Percentiles rank a stretch among this genome's conserved stretches.
Evolutionary conservation across 768 basidiomycete species (phyloP).

Genomic region (Xerocomellus chrysenteron): DNA sequence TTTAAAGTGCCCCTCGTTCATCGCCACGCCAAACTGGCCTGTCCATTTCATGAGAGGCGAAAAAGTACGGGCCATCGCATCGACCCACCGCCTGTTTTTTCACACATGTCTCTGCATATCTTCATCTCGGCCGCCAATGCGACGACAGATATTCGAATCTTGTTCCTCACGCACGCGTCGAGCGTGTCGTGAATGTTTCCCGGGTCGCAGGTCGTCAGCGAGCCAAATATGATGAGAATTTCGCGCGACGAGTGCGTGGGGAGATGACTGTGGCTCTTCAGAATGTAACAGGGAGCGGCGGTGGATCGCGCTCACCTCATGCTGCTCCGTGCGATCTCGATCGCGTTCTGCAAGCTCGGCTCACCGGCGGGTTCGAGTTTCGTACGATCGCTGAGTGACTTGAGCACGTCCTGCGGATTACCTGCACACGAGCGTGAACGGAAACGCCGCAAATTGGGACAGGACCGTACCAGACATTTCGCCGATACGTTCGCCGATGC

Average conservation of each 20-base stretch:
- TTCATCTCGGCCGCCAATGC: constrained; percentile 98
- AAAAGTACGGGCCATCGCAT: not conserved
- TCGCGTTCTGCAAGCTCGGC: constrained; percentile 93
- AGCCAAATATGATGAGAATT: constrained; percentile 91
- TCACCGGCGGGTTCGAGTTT: constrained; percentile 90
- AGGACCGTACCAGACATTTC: constrained; percentile 81
- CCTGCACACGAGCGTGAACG: constrained; percentile 45
- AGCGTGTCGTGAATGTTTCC: constrained; percentile 95
- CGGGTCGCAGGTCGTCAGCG: constrained; percentile 94
- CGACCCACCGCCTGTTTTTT: constrained; percentile 80
- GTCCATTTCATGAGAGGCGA: constrained; percentile 17
- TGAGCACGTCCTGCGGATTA: constrained; percentile 95
- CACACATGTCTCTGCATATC: constrained; percentile 88
- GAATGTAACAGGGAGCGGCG: not conserved
- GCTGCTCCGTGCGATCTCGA: constrained; percentile 93
- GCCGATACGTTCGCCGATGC: constrained; percentile 85
- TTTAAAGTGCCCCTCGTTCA: constrained; percentile 97
- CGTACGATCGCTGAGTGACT: constrained; percentile 78
- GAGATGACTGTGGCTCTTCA: constrained; percentile 66
- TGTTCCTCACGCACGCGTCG: constrained; percentile 77
- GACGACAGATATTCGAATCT: constrained; percentile 89
- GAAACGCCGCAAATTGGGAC: not conserved
- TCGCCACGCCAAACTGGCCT: constrained; percentile 93
- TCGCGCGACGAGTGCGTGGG: constrained; percentile 97
- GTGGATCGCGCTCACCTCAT: constrained; percentile 65